Evolutionary conservation across 177 flowering plant species (phyloP).

Genomic region (Vitis hybrid): DNA sequence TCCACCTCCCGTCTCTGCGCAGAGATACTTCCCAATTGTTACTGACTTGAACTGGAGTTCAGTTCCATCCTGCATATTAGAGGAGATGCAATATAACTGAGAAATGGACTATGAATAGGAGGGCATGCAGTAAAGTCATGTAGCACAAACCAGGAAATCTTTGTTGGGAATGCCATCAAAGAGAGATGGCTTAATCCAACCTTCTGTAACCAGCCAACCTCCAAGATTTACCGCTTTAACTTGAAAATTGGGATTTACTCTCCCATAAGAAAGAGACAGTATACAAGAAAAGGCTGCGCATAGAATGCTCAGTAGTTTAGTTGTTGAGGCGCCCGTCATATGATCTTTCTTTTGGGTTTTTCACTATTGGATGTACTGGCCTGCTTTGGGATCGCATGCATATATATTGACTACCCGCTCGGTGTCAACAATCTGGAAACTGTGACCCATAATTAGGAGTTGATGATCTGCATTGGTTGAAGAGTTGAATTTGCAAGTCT

Average conservation of each 20-base stretch:
- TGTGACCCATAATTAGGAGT: too few relatives aligned
- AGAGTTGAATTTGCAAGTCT: too few relatives aligned
- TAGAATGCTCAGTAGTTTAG: not conserved
- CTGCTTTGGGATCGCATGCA: not conserved
- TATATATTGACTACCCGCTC: too few relatives aligned
- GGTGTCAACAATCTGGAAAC: too few relatives aligned
- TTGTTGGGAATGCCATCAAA: constrained; percentile 64
- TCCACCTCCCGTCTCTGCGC: constrained; percentile 61
- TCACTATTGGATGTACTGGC: not conserved
- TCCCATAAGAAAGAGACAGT: constrained; percentile 18
- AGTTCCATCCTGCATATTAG: constrained; percentile 48
- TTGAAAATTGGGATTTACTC: constrained; percentile 5
- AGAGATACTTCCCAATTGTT: constrained; percentile 44
- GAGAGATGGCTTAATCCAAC: constrained; percentile 78
- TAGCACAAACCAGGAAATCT: constrained; percentile 50
- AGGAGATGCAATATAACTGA: too few relatives aligned
- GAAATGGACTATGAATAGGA: too few relatives aligned
- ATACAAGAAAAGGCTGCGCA: constrained; percentile 1
- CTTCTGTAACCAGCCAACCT: constrained; percentile 72
- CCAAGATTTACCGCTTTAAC: constrained; percentile 64
- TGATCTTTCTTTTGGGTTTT: not conserved
- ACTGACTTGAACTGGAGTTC: constrained; percentile 51
- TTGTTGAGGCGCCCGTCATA: constrained; percentile 15
- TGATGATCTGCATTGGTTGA: too few relatives aligned
- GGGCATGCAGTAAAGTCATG: not conserved